Base-by-base conservation (phyloP, 345 rosid genomes). In the Gossypium longicalyx region DNA sequence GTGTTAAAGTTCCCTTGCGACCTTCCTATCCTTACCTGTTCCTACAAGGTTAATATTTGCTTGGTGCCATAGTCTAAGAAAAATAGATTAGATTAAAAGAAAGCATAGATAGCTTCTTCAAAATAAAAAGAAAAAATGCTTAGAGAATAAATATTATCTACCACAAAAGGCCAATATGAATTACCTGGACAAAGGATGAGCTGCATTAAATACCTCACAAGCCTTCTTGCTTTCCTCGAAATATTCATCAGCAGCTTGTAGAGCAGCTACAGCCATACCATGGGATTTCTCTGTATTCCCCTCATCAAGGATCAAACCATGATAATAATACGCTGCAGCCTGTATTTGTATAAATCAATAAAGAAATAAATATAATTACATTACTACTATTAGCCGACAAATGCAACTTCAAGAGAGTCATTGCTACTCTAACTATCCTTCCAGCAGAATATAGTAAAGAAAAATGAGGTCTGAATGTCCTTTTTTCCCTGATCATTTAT, bases 281-380 rank as follows among this genome's bases (percentile, higher is more conserved):
- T 91, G 99, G 68, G 89, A 89, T 80, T 91, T 91, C 85, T 96
- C 98, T 2, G 99, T 93, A 84, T 90, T 93, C 63, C 98, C 98
- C 80, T 93, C 99, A 23, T 96, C 98, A 76, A 96, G 94, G 77
- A 96, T 91, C 85, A 96, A 79, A 75, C 99, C 99, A 56, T 96
- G 99, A 82, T 96, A 96, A 81, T 93, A 96, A 85, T 96, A 96
- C 59, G 99, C 99, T 67, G 94, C 99, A 78, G 97, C 97, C 99
- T 93, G 92, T 65, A 69, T 27, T 49, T 27, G 45, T 84, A 70
- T 45, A 68, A 80, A 58, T 67, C 20, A 63, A n/a, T 63, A 47
- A 1, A n/a, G 59, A 41, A 2, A 72, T 51, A 51, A 17, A 27
- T 49, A 19, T 19, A 56, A 56, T 16, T 15, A 49, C 60, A 17